Base-by-base conservation (phyloP, 1,284 basidiomycete species). In the Calocybe gambosa region DNA sequence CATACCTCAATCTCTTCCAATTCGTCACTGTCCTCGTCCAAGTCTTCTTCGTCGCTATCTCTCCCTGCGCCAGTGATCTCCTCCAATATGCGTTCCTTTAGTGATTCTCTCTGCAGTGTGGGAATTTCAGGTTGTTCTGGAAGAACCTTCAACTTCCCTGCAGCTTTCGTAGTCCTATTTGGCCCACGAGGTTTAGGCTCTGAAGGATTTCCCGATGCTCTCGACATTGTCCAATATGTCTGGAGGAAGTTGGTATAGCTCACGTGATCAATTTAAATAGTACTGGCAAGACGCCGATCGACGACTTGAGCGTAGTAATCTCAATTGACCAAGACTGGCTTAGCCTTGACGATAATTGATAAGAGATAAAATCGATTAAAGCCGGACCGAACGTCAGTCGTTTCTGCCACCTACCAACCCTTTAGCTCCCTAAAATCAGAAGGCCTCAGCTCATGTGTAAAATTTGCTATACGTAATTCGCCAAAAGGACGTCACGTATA, bases 71-170 rank as follows among this genome's bases (percentile, higher is more conserved):
- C 77, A 12, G 69, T 68, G 39, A 71, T 75, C 50, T 75, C 77
- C 23, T 75, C 71, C 21, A 61, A 54, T 25, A 7, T 20, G 3
- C 35, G 35, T 38, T 69, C 70, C 47, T 56, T 54, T 36, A 58
- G 46, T 45, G 62, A 57, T 34, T 57, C 46, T 42, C 61, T 54
- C 35, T 59, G 53, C 39, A 71, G 60, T 45, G 65, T 58, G 41
- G 69, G 64, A 45, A 73, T 64, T 52, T 93, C 86, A 8, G 89
- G 89, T 59, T 95, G 89, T 55, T 94, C 92, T 36, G 93, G 93
- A 15, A 97, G 76, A 34, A 96, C 92, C 65, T 96, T 95, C 59
- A 96, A 81, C 63, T 95, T 95, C 49, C 82, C 74, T 43, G 85
- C 82, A 18, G 82, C 78, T 62, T 96, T 96, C 0, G 93, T 93